Conservation (phyloP, 352 stramenopile species). For the Peronospora belbahrii region DNA sequence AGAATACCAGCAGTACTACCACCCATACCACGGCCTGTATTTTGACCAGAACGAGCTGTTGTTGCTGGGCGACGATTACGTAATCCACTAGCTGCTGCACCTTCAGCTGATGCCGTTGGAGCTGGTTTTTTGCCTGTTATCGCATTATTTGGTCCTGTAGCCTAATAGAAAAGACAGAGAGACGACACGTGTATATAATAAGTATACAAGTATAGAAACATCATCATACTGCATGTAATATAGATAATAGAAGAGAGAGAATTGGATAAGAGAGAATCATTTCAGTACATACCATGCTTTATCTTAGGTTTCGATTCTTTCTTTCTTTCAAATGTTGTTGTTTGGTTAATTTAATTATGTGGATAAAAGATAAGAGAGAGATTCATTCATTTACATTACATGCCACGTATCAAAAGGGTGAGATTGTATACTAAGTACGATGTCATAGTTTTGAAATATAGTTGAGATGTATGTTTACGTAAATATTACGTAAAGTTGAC, state of each 20-base stretch:
- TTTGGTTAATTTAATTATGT: conserved; percentile 21
- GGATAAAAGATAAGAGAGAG: conserved; percentile 1
- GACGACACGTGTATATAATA: too few species aligned
- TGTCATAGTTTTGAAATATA: too few species aligned
- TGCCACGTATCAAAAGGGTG: conserved; percentile 24
- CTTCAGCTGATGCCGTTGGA: conserved; percentile 46
- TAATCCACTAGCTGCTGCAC: conserved; percentile 57
- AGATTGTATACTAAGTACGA: conserved; percentile 5
- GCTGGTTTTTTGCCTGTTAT: conserved; percentile 59
- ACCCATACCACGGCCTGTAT: conserved; percentile 79
- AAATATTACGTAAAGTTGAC: too few species aligned
- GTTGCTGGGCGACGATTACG: conserved; percentile 64
- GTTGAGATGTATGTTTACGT: too few species aligned
- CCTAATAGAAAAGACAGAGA: conserved; percentile 12
- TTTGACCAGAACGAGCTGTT: conserved; percentile 34
- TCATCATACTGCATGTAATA: too few species aligned
- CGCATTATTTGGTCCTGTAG: conserved; percentile 31
- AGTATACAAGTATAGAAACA: too few species aligned
- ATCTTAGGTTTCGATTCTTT: not conserved
- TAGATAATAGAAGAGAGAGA: too few species aligned
- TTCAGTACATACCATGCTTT: too few species aligned
- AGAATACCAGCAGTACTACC: conserved; percentile 89
- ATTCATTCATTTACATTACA: too few species aligned
- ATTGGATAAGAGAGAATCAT: too few species aligned
- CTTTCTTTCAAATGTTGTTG: not conserved